Conservation (phyloP, 2,329 filamentous ascomycete species). For the Aureobasidium sp. region DNA sequence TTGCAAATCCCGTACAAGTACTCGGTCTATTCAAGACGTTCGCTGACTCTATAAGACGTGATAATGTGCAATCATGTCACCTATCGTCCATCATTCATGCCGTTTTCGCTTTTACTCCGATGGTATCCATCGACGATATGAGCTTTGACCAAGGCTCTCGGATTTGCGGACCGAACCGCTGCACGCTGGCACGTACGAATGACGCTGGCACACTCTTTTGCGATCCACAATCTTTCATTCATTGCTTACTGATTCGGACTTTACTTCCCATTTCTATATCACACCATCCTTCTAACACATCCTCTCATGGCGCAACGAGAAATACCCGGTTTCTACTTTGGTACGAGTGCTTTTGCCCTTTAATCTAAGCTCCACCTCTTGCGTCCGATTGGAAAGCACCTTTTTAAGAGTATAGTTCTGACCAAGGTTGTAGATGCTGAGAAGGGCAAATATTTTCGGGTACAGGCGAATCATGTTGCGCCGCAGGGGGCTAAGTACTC, state of each 20-base stretch:
- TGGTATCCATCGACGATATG: background rate
- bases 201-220: background rate
- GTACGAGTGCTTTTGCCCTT: slow-evolving; percentile 27
- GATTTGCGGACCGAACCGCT: background rate
- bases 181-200: slow-evolving; percentile 4
- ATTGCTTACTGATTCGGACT: too few species aligned
- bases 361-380: too few species aligned
- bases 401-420: too few species aligned
- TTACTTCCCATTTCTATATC: background rate
- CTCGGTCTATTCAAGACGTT: too few species aligned
- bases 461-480: slow-evolving; percentile 43
- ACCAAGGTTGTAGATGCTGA: slow-evolving; percentile 38
- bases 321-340: slow-evolving; percentile 54
- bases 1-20: too few species aligned
- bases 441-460: slow-evolving; percentile 57
- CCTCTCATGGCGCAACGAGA: slow-evolving; percentile 8
- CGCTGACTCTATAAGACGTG: too few species aligned
- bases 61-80: too few species aligned
- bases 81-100: background rate
- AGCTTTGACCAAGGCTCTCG: background rate
- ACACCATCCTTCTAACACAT: background rate
- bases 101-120: background rate
- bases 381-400: too few species aligned
- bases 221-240: background rate
- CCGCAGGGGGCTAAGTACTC: slow-evolving; percentile 44